Evolutionary conservation across 768 basidiomycete genomes (phyloP).

Genomic region (Fistulinella prunicolor): DNA sequence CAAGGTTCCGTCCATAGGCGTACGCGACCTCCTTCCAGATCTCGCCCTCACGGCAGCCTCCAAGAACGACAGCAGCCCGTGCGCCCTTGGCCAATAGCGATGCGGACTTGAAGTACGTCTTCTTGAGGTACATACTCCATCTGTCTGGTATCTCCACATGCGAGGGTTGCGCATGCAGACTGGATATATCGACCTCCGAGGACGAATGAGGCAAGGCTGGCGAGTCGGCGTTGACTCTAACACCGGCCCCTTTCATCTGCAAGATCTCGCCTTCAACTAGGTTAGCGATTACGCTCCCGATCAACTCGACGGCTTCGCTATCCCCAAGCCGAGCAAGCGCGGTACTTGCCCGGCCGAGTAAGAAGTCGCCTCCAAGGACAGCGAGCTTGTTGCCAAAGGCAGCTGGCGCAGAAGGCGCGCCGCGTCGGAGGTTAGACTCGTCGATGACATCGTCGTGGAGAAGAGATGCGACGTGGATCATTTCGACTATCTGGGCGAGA

Average conservation of each 20-base stretch:
- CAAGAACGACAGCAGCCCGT: slow-evolving; percentile 82
- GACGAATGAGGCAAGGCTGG: too few relatives aligned
- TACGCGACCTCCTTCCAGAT: slow-evolving; percentile 88
- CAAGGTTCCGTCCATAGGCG: slow-evolving; percentile 85
- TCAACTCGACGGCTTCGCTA: slow-evolving; percentile 88
- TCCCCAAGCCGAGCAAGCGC: slow-evolving; percentile 85
- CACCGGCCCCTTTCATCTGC: slow-evolving; percentile 47
- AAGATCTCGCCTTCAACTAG: slow-evolving; percentile 96
- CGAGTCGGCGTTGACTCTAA: background rate
- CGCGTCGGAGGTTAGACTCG: slow-evolving; percentile 66
- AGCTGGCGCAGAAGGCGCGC: slow-evolving; percentile 62
- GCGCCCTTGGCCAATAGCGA: slow-evolving; percentile 88
- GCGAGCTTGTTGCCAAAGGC: slow-evolving; percentile 91
- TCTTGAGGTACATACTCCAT: slow-evolving; percentile 82
- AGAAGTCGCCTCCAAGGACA: slow-evolving; percentile 93
- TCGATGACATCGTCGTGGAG: slow-evolving; percentile 92
- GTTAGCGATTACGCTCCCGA: slow-evolving; percentile 89
- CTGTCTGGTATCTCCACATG: slow-evolving; percentile 39
- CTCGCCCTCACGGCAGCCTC: slow-evolving; percentile 75
- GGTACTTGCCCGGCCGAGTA: slow-evolving; percentile 87
- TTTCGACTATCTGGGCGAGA: slow-evolving; percentile 94
- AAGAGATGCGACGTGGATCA: slow-evolving; percentile 95
- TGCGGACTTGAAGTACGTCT: slow-evolving; percentile 92
- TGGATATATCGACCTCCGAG: slow-evolving; percentile 31
- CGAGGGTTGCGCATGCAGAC: slow-evolving; percentile 42